Base-by-base conservation (phyloP, 1,284 basidiomycete genomes). In the Porphyrellus sp. region DNA sequence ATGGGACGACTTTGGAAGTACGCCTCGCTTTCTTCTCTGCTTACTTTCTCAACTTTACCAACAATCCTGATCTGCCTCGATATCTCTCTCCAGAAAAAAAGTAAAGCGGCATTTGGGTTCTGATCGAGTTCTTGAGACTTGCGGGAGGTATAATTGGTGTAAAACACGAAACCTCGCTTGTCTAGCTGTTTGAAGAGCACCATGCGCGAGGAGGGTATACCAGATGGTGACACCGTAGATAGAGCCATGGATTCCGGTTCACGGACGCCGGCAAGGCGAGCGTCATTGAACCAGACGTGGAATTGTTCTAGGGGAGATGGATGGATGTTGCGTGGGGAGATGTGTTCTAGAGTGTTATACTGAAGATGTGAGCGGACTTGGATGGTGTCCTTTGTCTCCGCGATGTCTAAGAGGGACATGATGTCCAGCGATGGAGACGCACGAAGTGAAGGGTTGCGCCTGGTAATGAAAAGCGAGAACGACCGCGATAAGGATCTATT, bases 181-280 rank as follows among this genome's bases (percentile, higher is more conserved):
- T 96, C 91, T 63, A 92, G 83, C 63, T 93, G 83, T 71, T 98
- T 98, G 64, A 98, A 85, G 57, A 98, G 84, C 46, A 98, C 95
- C 65, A 93, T 81, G 56, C 95, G 86, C 4, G 89, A 83, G 12
- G 91, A 93, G 16, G 96, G 96, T 54, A 92, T 79, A 39, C 88
- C 89, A 0, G 70, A 57, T 9, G 81, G 63, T 0, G 86, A 82
- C n/a, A 83, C 81, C 40, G 94, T 97, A 40, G 89, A 89, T 48
- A 98, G 70, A 5, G 85, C 79, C 84, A 97, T 89, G 8, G 90
- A 86, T 70, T 97, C 94, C 24, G 93, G 92, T 70, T 97, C 93
- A 41, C 74, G 71, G 7, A 95, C 91, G 49, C 70, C 72, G 55
- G 75, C 63, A 53, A 76, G 64, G 7, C 77, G 74, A 8, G 85